Base-by-base conservation (phyloP, 768 basidiomycete species). In the Rhizopogon vinicolor region DNA sequence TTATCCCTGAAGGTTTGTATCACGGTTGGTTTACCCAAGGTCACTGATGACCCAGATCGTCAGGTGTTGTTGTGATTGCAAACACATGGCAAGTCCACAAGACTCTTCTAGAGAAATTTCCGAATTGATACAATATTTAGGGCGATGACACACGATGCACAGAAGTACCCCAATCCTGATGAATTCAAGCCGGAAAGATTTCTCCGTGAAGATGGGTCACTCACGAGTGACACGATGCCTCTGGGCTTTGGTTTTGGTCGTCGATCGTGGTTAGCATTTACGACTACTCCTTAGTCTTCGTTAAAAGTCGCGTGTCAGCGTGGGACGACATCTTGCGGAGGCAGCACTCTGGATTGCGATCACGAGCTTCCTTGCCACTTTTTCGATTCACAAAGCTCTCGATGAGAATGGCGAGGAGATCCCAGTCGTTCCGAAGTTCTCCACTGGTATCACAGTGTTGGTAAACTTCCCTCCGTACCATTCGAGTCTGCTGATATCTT, bases 1-100 rank as follows among this genome's bases (percentile, higher is more conserved):
- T 77, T 7, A 83, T 84, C 44, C 81, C 82, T 6, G 71, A 73
- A 53, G 81, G 80, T 45, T 19, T 14, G 52, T 22, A 8, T 13
- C 12, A 18, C 25, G 14, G 37, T 25, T 13, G 14, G 5, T 13
- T 31, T 31, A 22, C 19, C 33, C 1, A 10, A 33, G 12, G 19
- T 31, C 29, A 14, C 28, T n/a, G 8, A 35, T 6, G 16, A 16
- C 3, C 14, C 40, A n/a, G 12, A 13, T n/a, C 1, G 3, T 22
- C 43, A 53, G 52, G 43, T 13, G 18, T 44, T 7, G 8, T 19
- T 10, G 42, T 53, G 29, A 29, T 22, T 53, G 44, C 2, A 44
- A 3, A 13, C 3, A n/a, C 40, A 9, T 8, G 52, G 52, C 39
- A 35, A 35, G 35, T 6, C 8, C 44, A 13, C n/a, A 22, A 22